Evolutionary conservation across 139 green algal genomes (phyloP).

Genomic region (Deuterostichococcus epilithicus): DNA sequence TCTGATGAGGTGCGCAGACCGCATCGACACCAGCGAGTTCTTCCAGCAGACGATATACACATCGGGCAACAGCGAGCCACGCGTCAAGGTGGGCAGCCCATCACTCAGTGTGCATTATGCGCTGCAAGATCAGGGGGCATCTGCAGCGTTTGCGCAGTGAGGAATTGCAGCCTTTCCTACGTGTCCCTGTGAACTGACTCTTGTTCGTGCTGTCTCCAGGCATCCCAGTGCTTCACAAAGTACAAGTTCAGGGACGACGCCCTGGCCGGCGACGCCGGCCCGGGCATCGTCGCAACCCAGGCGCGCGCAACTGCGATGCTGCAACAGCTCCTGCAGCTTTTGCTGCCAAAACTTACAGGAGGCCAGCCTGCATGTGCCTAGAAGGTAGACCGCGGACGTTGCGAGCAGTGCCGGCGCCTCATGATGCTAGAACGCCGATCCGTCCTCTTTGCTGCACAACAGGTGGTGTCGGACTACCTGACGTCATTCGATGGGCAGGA

Average conservation of each 20-base stretch:
- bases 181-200: no score
- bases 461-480: slow-evolving; percentile 79
- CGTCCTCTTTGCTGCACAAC: neutral
- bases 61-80: neutral
- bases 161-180: no score
- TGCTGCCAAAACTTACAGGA: no score
- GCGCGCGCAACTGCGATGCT: no score
- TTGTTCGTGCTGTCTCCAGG: slow-evolving; percentile 54
- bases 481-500: slow-evolving; percentile 62
- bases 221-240: slow-evolving; percentile 83
- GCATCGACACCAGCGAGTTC: slow-evolving; percentile 72
- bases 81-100: slow-evolving; percentile 15
- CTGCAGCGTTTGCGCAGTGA: no score
- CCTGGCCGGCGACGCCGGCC: slow-evolving; percentile 23
- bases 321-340: no score
- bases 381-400: no score
- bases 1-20: slow-evolving; percentile 24
- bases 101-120: no score
- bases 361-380: no score
- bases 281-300: slow-evolving; percentile 75
- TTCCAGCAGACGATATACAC: slow-evolving; percentile 46
- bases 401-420: no score
- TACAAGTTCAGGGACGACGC: slow-evolving; percentile 65
- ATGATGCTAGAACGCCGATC: neutral
- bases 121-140: no score